Percentiles rank a stretch among this genome's conserved stretches.
Evolutionary conservation across 257 asterid genomes (phyloP).

Genomic region (Pogostemon cablin): DNA sequence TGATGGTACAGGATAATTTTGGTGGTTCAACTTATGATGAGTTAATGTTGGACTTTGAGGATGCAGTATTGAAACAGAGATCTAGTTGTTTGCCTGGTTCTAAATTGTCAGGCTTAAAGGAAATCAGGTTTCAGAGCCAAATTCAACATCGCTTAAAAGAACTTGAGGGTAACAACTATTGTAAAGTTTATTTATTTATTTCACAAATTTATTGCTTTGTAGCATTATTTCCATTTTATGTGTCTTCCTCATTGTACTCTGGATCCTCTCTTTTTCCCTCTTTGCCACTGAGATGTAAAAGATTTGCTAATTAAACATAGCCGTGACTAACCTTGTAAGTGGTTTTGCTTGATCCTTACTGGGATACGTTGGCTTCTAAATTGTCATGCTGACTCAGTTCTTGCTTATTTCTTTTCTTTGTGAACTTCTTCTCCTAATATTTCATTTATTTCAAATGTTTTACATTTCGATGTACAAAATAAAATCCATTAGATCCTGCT

Average conservation of each 20-base stretch:
- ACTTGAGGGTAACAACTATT: conserved; percentile 80
- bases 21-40: conserved; percentile 66
- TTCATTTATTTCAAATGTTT: background rate
- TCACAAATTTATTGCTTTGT: conserved; percentile 14
- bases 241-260: conserved; percentile 12
- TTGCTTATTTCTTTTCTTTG: background rate
- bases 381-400: background rate
- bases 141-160: conserved; percentile 71
- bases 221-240: conserved; percentile 23
- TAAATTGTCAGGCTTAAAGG: conserved; percentile 62
- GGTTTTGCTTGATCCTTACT: background rate
- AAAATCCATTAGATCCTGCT: background rate
- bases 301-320: conserved; percentile 5
- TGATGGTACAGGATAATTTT: conserved; percentile 53
- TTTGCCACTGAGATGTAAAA: conserved; percentile 8
- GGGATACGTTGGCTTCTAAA: background rate
- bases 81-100: conserved; percentile 64
- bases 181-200: conserved; percentile 15
- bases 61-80: conserved; percentile 70
- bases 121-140: conserved; percentile 62
- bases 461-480: background rate
- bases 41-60: conserved; percentile 88
- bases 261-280: conserved; percentile 11
- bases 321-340: background rate
- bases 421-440: background rate